Conservation (phyloP, 306 rosid genomes). For the Prunus salicina region DNA sequence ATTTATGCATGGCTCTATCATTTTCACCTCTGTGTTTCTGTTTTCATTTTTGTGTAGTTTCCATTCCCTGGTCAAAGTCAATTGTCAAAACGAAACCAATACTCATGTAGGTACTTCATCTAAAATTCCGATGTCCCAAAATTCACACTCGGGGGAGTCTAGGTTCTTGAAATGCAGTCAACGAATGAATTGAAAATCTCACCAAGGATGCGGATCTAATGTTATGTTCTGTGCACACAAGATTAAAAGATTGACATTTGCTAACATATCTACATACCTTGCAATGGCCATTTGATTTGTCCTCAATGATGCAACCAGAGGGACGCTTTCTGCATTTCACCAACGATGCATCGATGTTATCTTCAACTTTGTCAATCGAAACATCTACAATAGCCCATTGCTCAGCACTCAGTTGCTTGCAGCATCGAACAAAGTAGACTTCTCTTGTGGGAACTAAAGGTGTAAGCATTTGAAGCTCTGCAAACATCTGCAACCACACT, state of each 20-base stretch:
- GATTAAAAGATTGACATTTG: neutral
- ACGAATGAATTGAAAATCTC: neutral
- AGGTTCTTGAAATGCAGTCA: neutral
- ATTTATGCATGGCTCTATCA: constrained; percentile 4
- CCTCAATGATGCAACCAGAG: constrained; percentile 94
- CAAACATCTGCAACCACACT: constrained; percentile 71
- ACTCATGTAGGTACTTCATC: neutral
- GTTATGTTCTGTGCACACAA: neutral
- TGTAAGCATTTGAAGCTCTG: constrained; percentile 92
- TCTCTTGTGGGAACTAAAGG: constrained; percentile 94
- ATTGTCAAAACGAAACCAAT: constrained; percentile 12
- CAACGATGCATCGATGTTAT: constrained; percentile 71
- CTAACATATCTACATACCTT: constrained; percentile 43
- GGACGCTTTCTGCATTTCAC: constrained; percentile 92
- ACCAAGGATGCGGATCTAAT: neutral
- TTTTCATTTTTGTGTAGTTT: constrained; percentile 27
- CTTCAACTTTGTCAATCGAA: constrained; percentile 88
- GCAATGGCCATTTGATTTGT: constrained; percentile 92
- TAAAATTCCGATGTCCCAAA: neutral
- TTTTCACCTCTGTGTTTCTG: constrained; percentile 24
- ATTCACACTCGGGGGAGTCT: neutral
- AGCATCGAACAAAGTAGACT: constrained; percentile 75
- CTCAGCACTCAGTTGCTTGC: constrained; percentile 76
- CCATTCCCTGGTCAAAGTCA: constrained; percentile 27
- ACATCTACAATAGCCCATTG: constrained; percentile 92